Conservation (phyloP, 306 rosid species). For the Sicyos baderoa region DNA sequence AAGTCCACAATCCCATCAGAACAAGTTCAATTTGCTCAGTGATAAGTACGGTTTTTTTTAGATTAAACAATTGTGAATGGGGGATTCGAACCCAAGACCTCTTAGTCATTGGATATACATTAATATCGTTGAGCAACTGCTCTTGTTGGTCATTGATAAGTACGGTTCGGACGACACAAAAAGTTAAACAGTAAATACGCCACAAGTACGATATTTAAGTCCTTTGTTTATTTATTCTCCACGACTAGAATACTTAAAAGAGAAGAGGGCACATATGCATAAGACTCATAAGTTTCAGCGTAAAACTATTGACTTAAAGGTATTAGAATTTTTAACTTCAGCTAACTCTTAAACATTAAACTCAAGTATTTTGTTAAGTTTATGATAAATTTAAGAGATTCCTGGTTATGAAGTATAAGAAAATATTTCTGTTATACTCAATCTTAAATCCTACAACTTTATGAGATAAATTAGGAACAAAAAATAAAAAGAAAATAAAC, state of each 20-base stretch:
- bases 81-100: no score
- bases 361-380: not conserved
- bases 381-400: not conserved
- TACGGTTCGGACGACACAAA: no score
- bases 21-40: constrained; percentile 12
- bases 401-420: not conserved
- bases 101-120: no score
- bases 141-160: not conserved
- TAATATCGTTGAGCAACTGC: no score
- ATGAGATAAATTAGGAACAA: not conserved
- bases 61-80: no score
- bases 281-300: not conserved
- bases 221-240: not conserved
- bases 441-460: not conserved
- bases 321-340: not conserved
- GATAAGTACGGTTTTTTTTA: not conserved
- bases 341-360: not conserved
- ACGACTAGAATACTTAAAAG: not conserved
- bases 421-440: not conserved
- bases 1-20: constrained; percentile 22
- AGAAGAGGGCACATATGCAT: not conserved
- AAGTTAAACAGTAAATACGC: not conserved
- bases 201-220: not conserved
- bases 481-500: not conserved
- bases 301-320: not conserved